Percentiles rank a stretch among this genome's conserved stretches.
Conservation (phyloP, 192 early-diverging fungal genomes). For the Oehlia diaphana region DNA sequence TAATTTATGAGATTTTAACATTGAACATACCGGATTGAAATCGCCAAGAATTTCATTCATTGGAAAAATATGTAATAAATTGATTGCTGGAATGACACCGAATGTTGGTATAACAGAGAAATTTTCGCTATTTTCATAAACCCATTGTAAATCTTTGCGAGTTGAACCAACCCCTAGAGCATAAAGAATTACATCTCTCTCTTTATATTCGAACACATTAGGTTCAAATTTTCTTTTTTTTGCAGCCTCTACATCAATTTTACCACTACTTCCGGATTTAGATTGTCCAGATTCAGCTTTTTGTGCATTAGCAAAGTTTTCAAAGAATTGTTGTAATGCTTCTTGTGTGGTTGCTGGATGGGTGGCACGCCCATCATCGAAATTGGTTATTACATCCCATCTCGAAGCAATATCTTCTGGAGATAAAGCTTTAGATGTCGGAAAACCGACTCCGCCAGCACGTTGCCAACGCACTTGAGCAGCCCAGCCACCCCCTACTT, state of each 20-base stretch:
- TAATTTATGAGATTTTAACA: background rate
- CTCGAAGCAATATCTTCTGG: conserved; percentile 84
- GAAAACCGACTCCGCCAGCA: conserved; percentile 91
- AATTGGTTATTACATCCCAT: conserved; percentile 86
- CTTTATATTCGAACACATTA: conserved; percentile 71
- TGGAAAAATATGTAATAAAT: conserved; percentile 53
- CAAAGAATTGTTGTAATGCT: conserved; percentile 78
- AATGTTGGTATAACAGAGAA: conserved; percentile 91
- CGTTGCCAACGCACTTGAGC: conserved; percentile 97
- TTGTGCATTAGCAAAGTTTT: conserved; percentile 74
- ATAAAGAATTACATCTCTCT: conserved; percentile 92
- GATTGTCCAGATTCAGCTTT: conserved; percentile 32
- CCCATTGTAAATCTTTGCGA: conserved; percentile 79
- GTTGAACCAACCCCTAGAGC: conserved; percentile 92
- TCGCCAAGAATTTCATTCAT: conserved; percentile 72
- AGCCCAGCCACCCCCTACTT: conserved; percentile 94
- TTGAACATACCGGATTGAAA: conserved; percentile 65
- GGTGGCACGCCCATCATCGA: conserved; percentile 94
- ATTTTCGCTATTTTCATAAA: conserved; percentile 88
- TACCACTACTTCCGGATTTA: conserved; percentile 35
- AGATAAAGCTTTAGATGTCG: conserved; percentile 71
- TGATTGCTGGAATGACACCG: conserved; percentile 74
- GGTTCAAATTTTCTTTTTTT: conserved; percentile 56
- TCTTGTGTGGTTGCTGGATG: conserved; percentile 79
- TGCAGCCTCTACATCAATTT: conserved; percentile 66